Percentiles rank a stretch among this genome's conserved stretches.
These are phyloP conservation scores for Aethionema arabicum DNA, from an alignment of 345 rosid genomes.

Conservation along the genomic window DNA sequence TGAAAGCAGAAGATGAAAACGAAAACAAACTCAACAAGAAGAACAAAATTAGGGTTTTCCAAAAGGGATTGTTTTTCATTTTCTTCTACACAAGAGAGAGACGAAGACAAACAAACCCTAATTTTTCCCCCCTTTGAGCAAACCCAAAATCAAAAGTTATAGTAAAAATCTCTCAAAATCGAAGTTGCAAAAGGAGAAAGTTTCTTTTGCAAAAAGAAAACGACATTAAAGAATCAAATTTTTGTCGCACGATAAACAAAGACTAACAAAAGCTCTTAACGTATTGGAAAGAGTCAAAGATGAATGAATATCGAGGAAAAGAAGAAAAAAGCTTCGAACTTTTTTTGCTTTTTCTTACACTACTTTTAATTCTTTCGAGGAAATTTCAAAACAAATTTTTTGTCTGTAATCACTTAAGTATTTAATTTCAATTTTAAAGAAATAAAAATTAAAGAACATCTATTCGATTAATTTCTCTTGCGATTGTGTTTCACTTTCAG, in stretches of 20 bases:
- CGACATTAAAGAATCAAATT: constrained; percentile 26
- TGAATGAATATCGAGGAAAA: constrained; percentile 36
- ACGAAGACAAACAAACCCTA: constrained; percentile 25
- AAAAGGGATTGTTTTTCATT: constrained; percentile 18
- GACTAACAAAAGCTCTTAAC: constrained; percentile 15
- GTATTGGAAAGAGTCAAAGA: constrained; percentile 38
- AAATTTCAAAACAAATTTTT: constrained; percentile 17
- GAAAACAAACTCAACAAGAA: constrained; percentile 24
- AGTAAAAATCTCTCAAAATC: constrained; percentile 6
- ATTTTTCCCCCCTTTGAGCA: not conserved
- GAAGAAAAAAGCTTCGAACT: not conserved
- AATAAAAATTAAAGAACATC: not conserved
- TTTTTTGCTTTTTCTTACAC: not conserved
- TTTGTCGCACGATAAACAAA: constrained; percentile 32
- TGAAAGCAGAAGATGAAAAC: constrained; percentile 27
- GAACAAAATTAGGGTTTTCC: constrained; percentile 17
- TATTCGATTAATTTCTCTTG: not conserved
- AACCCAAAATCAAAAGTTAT: not conserved
- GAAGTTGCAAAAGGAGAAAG: constrained; percentile 37
- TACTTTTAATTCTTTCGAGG: not conserved
- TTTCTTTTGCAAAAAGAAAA: constrained; percentile 32
- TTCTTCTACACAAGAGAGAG: constrained; percentile 7
- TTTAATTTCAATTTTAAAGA: not conserved
- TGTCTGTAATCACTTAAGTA: constrained; percentile 1
- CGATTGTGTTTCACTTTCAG: constrained; percentile 32